Base-by-base conservation (phyloP, 2,329 filamentous ascomycete genomes). In the Neobulgaria alba region DNA sequence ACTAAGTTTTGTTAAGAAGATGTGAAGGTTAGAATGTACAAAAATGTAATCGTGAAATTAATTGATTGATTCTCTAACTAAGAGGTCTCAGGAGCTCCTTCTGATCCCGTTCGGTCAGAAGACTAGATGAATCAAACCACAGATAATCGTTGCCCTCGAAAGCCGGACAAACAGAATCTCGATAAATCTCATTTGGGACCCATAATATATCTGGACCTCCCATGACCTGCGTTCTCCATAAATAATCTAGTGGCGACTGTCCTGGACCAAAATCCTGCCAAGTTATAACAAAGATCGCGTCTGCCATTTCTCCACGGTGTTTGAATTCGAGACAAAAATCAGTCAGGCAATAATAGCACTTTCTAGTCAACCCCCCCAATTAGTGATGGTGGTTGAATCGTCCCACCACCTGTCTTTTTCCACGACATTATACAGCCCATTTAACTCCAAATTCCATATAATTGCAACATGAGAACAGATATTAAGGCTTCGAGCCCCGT, bases 221-320 rank as follows among this genome's bases (percentile, higher is more conserved):
- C 7, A 12, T 12, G 15, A 37, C 20, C 12, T 38, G 26, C 5
- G 23, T 20, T 10, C 17, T n/a, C 36, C 30, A 40, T 29, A 14
- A 26, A 9, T 33, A 15, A 34, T 40, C 18, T 8, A 36, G 14
- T 39, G 36, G 41, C 23, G 23, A 43, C 19, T 14, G 19, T 18
- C 44, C 30, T 21, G 31, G 16, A 14, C 44, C 41, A 19, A 47
- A 37, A 43, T 47, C 33, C 33, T 40, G 36, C 44, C 44, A 47
- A 29, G 31, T 47, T 5, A 41, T 47, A 29, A 43, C 36, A 20
- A 33, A 43, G 16, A 43, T 29, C 20, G 40, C 32, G 15, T 30
- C 30, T n/a, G 36, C 40, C 15, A 15, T 19, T 34, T 31, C 29
- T 19, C 32, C 43, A 23, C 37, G 38, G 15, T 30, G 10, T 17